phyloP scores from a whole-genome alignment of 225 moss, liverwort and hornwort species.

The Polytrichum commune region DNA sequence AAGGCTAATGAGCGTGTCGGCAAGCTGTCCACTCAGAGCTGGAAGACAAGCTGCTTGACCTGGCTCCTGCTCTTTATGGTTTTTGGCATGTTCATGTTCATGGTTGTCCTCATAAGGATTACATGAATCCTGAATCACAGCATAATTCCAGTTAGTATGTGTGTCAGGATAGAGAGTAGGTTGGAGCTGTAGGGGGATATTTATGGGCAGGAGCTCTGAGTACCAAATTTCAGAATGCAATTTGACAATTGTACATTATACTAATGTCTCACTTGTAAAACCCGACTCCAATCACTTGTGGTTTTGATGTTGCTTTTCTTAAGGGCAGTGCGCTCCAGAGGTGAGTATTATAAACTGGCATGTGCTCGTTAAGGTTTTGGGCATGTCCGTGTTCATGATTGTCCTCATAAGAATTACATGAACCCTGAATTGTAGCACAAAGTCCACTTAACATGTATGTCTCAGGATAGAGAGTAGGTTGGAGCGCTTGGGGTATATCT shows the following conservation, averaged over 20 bases:
- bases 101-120: constrained; percentile 80
- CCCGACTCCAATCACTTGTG: too few relatives aligned
- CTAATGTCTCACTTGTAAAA: too few relatives aligned
- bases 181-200: too few relatives aligned
- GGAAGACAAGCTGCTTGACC: constrained; percentile 85
- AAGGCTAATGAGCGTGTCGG: constrained; percentile 71
- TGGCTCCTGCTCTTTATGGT: constrained; percentile 80
- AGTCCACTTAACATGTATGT: background rate
- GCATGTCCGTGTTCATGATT: constrained; percentile 88
- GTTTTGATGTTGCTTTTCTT: too few relatives aligned
- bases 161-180: background rate
- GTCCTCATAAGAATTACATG: constrained; percentile 70
- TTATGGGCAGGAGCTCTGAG: too few relatives aligned
- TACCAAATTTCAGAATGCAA: too few relatives aligned
- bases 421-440: background rate
- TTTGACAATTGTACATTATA: too few relatives aligned
- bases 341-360: constrained; percentile 55
- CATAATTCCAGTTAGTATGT: background rate
- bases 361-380: constrained; percentile 60
- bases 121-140: constrained; percentile 26
- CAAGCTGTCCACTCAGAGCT: constrained; percentile 65
- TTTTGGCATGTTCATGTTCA: constrained; percentile 79
- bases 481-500: too few relatives aligned
- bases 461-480: too few relatives aligned
- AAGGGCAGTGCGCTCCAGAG: too few relatives aligned